Evolutionary conservation across 2,329 filamentous ascomycete species (phyloP).

Genomic region (Colletotrichum filicis): DNA sequence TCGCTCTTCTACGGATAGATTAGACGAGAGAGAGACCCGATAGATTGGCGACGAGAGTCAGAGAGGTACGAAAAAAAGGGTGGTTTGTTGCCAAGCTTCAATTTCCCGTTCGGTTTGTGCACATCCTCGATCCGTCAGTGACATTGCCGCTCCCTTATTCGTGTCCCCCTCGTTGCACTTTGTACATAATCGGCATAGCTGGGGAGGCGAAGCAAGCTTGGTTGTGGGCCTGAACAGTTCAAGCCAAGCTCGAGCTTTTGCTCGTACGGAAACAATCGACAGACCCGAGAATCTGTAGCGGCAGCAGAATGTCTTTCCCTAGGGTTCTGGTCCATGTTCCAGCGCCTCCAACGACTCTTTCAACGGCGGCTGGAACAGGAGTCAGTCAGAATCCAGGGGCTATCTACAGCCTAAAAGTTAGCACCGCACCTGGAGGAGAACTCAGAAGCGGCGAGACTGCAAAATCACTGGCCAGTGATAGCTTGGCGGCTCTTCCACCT

Average conservation of each 20-base stretch:
- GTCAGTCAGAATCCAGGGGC: neutral
- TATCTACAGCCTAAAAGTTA: too few species aligned
- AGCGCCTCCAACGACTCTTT: neutral
- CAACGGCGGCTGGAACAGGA: neutral
- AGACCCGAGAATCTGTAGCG: neutral
- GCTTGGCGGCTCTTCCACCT: neutral
- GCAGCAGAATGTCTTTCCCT: neutral
- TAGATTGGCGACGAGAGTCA: neutral
- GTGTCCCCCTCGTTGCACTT: constrained; percentile 14
- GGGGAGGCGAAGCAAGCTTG: constrained; percentile 22
- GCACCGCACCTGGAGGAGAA: neutral
- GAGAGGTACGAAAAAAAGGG: neutral
- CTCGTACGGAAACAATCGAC: neutral
- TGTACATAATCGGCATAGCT: constrained; percentile 8
- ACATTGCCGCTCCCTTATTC: constrained; percentile 4
- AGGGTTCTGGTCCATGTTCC: neutral
- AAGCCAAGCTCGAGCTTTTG: neutral
- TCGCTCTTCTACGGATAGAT: neutral
- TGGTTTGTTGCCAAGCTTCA: neutral
- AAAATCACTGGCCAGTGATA: neutral
- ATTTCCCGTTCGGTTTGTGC: neutral
- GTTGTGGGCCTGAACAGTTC: constrained; percentile 8
- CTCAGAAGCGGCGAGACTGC: neutral
- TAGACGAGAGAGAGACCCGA: neutral
- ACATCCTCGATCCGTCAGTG: neutral